Evolutionary conservation across 192 early-diverging fungal species (phyloP).

Genomic region (Dissophora globulifera): DNA sequence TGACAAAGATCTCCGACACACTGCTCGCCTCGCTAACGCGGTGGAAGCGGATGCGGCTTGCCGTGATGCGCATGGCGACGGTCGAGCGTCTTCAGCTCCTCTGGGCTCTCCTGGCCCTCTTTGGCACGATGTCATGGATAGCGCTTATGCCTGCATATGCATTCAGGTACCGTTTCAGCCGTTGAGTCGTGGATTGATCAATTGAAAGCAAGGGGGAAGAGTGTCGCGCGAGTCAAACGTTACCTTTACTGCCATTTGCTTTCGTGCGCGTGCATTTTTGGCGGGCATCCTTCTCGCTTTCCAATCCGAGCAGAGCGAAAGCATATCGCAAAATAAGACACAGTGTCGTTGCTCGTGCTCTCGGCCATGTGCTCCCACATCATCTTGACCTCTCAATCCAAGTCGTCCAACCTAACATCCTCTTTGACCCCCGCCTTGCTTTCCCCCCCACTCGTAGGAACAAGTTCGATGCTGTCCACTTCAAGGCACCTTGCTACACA

Average conservation of each 20-base stretch:
- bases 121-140: conserved; percentile 43
- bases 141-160: conserved; percentile 39
- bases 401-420: too few relatives aligned
- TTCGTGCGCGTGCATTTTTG: not conserved
- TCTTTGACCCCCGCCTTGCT: too few relatives aligned
- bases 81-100: conserved; percentile 43
- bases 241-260: too few relatives aligned
- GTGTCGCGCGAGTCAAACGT: too few relatives aligned
- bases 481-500: conserved; percentile 18
- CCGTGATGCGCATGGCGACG: conserved; percentile 41
- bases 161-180: conserved; percentile 52
- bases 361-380: too few relatives aligned
- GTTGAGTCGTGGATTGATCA: too few relatives aligned
- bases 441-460: too few relatives aligned
- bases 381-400: too few relatives aligned
- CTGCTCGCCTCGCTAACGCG: not conserved
- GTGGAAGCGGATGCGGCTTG: conserved; percentile 36
- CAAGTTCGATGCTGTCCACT: conserved; percentile 8
- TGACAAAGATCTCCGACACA: conserved; percentile 11
- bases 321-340: not conserved
- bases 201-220: too few relatives aligned
- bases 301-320: not conserved
- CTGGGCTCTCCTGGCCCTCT: conserved; percentile 35
- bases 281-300: too few relatives aligned
- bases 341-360: not conserved